phyloP scores from a whole-genome alignment of 1,284 basidiomycete genomes.

The Cystobasidium sp. region DNA sequence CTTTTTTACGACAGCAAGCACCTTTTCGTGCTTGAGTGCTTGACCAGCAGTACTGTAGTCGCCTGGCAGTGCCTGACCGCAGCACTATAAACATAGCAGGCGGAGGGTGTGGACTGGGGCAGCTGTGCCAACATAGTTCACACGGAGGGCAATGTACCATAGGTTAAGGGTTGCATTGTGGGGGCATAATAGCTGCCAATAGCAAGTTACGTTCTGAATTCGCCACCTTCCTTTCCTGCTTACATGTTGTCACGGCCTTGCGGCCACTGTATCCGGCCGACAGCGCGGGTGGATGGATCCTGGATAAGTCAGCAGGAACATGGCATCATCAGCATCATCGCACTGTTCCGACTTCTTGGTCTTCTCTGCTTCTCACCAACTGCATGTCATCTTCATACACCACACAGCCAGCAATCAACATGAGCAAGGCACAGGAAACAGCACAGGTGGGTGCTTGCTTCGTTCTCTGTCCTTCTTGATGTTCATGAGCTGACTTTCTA shows the following conservation, averaged over 20 bases:
- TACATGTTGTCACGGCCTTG: background rate
- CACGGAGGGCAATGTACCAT: too few species aligned
- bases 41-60: too few species aligned
- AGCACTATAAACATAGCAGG: too few species aligned
- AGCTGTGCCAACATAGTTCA: too few species aligned
- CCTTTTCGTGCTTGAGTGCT: too few species aligned
- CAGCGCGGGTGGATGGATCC: background rate
- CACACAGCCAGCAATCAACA: conserved; percentile 39
- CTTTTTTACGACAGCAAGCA: too few species aligned
- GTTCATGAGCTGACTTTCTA: background rate
- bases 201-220: too few species aligned
- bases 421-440: conserved; percentile 24
- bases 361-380: background rate
- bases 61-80: too few species aligned
- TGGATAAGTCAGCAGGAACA: background rate
- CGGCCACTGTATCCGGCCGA: background rate
- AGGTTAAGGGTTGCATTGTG: too few species aligned
- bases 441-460: conserved; percentile 26
- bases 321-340: background rate
- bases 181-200: too few species aligned
- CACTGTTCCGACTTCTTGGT: background rate
- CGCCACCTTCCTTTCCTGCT: too few species aligned
- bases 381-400: conserved; percentile 41
- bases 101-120: too few species aligned
- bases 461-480: background rate